Percentiles rank a stretch among this genome's conserved stretches.
Evolutionary conservation across 2,329 filamentous ascomycete genomes (phyloP).

Genomic region (Scytalidium sp.): DNA sequence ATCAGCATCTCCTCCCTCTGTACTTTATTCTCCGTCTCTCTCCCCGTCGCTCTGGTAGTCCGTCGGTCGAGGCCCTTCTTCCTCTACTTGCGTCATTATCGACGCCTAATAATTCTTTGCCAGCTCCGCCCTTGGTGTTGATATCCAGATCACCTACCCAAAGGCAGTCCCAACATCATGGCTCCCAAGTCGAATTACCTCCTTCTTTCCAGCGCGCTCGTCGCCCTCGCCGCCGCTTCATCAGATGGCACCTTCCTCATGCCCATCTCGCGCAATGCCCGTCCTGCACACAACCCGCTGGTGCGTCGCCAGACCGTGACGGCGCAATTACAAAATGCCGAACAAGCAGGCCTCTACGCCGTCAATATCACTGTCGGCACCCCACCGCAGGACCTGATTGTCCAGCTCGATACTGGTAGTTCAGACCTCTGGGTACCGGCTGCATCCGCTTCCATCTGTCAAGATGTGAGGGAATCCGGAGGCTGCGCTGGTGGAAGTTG

Average conservation of each 20-base stretch:
- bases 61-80: no score
- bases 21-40: no score
- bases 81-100: no score
- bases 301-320: slow-evolving; percentile 5
- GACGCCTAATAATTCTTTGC: not conserved
- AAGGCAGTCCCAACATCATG: not conserved
- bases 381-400: slow-evolving; percentile 47
- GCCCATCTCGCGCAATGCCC: not conserved
- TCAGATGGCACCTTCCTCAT: not conserved
- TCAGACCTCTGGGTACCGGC: slow-evolving; percentile 53
- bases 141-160: not conserved
- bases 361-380: slow-evolving; percentile 52
- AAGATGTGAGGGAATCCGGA: slow-evolving; percentile 17
- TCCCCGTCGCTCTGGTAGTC: no score
- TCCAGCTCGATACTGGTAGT: slow-evolving; percentile 58
- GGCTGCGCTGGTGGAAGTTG: slow-evolving; percentile 42
- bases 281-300: slow-evolving; percentile 1
- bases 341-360: slow-evolving; percentile 39
- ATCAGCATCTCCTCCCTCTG: no score
- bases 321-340: slow-evolving; percentile 4
- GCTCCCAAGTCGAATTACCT: not conserved
- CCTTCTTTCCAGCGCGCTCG: slow-evolving; percentile 1
- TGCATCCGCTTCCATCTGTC: slow-evolving; percentile 28
- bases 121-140: not conserved
- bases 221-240: not conserved